phyloP scores from a whole-genome alignment of 2,329 filamentous ascomycete genomes.

The Aspergillus novoparasiticus region DNA sequence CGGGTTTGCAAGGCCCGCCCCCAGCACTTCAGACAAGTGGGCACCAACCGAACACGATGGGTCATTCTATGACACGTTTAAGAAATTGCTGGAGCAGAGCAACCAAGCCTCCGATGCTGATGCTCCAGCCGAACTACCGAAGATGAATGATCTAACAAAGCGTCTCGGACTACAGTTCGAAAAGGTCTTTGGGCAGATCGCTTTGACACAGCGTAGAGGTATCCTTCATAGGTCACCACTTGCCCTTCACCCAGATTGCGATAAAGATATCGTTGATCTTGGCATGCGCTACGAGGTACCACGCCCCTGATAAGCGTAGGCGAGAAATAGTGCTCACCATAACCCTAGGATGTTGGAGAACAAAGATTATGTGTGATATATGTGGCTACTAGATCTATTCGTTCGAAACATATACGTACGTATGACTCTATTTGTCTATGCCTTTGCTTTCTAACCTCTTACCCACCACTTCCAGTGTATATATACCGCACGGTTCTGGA shows the following conservation, averaged over 20 bases:
- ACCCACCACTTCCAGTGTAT: conserved; percentile 50
- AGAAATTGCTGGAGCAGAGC: conserved; percentile 53
- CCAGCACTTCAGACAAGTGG: conserved; percentile 50
- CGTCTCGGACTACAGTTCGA: conserved; percentile 61
- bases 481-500: conserved; percentile 58
- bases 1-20: conserved; percentile 28
- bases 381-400: conserved; percentile 35
- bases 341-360: conserved; percentile 26
- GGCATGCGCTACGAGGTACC: conserved; percentile 58
- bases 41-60: conserved; percentile 37
- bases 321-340: conserved; percentile 8
- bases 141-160: conserved; percentile 65
- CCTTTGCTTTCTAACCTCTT: neutral
- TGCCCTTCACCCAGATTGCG: conserved; percentile 47
- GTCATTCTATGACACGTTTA: conserved; percentile 50
- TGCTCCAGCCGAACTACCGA: conserved; percentile 57
- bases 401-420: conserved; percentile 38
- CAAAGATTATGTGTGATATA: conserved; percentile 35
- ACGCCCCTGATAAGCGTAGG: neutral
- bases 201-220: conserved; percentile 68
- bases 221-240: conserved; percentile 66
- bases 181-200: conserved; percentile 67
- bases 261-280: conserved; percentile 53
- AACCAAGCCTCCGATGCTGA: conserved; percentile 53
- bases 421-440: neutral